These are phyloP conservation scores for Ceratobasidium sp. DNA, from an alignment of 1,284 basidiomycete genomes.

Conservation along the genomic window DNA sequence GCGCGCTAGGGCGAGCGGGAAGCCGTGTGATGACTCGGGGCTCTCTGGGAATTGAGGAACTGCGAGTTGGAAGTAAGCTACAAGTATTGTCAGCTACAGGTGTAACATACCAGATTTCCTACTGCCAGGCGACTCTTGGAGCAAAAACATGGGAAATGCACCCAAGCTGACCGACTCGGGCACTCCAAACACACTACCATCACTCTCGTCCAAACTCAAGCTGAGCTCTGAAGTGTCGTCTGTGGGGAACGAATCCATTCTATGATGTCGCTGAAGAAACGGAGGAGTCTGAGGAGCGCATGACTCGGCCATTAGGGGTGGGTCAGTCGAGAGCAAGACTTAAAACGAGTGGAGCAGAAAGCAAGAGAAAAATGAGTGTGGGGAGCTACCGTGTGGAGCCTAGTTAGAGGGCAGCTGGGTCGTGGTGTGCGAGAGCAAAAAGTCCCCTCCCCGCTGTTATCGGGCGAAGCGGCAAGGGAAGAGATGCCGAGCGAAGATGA, in stretches of 20 bases:
- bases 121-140: conserved; percentile 24
- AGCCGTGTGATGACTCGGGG: conserved; percentile 32
- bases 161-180: conserved; percentile 33
- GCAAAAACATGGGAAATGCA: conserved; percentile 32
- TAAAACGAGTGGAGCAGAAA: background rate
- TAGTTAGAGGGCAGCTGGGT: background rate
- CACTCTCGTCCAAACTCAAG: conserved; percentile 6
- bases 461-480: background rate
- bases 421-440: conserved; percentile 12
- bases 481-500: background rate
- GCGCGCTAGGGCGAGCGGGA: background rate
- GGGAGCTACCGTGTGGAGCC: too few species aligned
- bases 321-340: background rate
- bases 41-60: conserved; percentile 41
- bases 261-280: background rate
- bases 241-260: conserved; percentile 39
- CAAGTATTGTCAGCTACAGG: background rate
- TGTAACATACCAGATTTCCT: background rate
- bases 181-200: background rate
- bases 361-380: conserved; percentile 15
- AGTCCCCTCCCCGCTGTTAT: background rate
- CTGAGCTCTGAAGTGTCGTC: conserved; percentile 19
- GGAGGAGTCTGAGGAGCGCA: conserved; percentile 18
- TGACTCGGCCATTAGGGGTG: conserved; percentile 10
- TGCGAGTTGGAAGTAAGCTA: background rate